Percentiles rank a stretch among this genome's conserved stretches.
phyloP scores from a whole-genome alignment of 192 early-diverging fungal genomes.

The Coemansia sp. region DNA sequence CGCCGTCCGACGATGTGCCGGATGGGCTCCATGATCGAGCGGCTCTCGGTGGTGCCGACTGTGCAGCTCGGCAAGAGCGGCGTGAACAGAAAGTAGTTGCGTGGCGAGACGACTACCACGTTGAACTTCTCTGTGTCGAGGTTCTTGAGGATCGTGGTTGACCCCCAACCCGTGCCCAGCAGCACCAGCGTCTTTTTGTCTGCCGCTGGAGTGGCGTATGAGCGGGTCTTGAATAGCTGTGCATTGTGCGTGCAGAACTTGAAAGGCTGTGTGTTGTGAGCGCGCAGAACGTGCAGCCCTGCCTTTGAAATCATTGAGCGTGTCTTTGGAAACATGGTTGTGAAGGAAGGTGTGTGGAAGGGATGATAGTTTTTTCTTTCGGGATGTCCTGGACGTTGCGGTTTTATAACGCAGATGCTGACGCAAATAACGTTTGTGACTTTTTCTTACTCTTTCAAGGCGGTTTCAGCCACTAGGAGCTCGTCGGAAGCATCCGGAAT shows the following conservation, averaged over 20 bases:
- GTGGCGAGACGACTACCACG: constrained; percentile 74
- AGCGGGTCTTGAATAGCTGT: too few species aligned
- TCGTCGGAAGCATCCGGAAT: background rate
- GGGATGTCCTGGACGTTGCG: background rate
- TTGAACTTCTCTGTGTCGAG: constrained; percentile 68
- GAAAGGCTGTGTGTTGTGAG: background rate
- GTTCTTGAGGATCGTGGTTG: constrained; percentile 70
- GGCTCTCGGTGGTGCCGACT: constrained; percentile 84
- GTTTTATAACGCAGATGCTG: background rate
- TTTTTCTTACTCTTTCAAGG: background rate
- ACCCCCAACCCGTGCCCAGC: constrained; percentile 56
- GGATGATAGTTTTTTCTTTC: background rate
- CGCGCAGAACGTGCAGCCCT: background rate
- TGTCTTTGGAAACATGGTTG: too few species aligned
- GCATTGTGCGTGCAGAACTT: too few species aligned
- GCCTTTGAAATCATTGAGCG: background rate
- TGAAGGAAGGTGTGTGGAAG: too few species aligned
- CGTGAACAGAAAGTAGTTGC: constrained; percentile 87
- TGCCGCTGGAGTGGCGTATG: background rate
- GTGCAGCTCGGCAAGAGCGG: constrained; percentile 83
- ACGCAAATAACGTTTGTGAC: background rate
- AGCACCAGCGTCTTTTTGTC: constrained; percentile 47
- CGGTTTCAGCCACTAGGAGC: background rate
- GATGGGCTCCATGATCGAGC: constrained; percentile 84
- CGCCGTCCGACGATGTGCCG: constrained; percentile 78